Conservation (phyloP, 345 rosid species). For the Streptanthus diversifolius region DNA sequence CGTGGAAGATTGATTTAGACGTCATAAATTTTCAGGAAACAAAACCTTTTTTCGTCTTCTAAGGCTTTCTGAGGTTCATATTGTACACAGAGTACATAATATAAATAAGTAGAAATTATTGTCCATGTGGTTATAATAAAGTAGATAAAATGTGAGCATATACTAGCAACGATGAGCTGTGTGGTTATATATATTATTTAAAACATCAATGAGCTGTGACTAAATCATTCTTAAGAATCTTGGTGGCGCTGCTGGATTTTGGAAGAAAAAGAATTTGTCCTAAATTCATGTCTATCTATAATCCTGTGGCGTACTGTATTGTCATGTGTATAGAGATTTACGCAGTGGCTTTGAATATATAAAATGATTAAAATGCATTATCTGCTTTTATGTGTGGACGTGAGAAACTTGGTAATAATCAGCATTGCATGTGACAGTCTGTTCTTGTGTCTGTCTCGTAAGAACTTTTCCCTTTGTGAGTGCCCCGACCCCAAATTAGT, state of each 20-base stretch:
- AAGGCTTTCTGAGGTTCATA: too few species aligned
- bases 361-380: neutral
- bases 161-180: constrained; percentile 22
- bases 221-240: constrained; percentile 12
- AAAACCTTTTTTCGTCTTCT: too few species aligned
- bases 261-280: neutral
- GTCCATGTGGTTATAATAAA: neutral
- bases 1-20: too few species aligned
- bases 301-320: neutral
- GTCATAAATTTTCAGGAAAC: too few species aligned
- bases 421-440: constrained; percentile 22
- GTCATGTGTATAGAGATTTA: neutral
- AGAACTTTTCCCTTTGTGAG: neutral
- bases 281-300: constrained; percentile 7
- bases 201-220: constrained; percentile 19
- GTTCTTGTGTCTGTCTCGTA: neutral
- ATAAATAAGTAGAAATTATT: neutral
- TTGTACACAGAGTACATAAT: too few species aligned
- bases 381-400: constrained; percentile 12
- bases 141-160: neutral
- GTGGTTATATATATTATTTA: neutral
- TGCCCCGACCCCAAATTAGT: constrained; percentile 3
- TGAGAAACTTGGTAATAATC: constrained; percentile 13
- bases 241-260: constrained; percentile 21
- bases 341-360: neutral